Conservation (phyloP, 176 grass and related monocot species). For the Phoenix roebelenii region DNA sequence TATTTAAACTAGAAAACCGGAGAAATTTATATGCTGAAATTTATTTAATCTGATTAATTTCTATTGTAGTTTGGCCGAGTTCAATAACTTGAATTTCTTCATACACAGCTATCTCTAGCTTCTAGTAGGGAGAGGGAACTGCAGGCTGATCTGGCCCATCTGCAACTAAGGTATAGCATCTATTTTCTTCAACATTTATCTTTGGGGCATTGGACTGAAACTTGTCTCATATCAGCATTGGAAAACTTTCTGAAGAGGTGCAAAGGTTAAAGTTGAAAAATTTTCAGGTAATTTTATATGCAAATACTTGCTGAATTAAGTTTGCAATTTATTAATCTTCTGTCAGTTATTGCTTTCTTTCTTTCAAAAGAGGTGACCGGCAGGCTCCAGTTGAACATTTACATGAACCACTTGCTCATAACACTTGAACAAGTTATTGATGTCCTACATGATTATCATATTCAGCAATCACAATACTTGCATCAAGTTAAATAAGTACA, state of each 20-base stretch:
- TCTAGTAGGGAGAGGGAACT: constrained; percentile 55
- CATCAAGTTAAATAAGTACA: too few relatives aligned
- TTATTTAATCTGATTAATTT: not conserved
- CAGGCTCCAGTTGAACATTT: too few relatives aligned
- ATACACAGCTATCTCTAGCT: constrained; percentile 32
- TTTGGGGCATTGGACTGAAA: not conserved
- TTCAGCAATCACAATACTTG: too few relatives aligned
- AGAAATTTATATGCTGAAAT: too few relatives aligned
- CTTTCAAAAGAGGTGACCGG: not conserved
- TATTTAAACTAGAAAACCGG: too few relatives aligned
- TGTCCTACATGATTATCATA: too few relatives aligned
- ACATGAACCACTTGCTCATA: too few relatives aligned
- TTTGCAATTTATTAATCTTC: constrained; percentile 12
- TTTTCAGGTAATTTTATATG: constrained; percentile 36
- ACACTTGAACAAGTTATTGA: too few relatives aligned
- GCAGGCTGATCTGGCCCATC: constrained; percentile 40
- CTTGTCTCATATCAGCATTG: constrained; percentile 38
- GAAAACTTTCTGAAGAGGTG: constrained; percentile 60
- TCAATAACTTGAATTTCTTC: constrained; percentile 2
- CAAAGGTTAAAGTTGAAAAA: constrained; percentile 53
- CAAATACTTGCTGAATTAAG: not conserved
- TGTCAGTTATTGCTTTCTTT: not conserved
- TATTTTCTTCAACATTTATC: constrained; percentile 3
- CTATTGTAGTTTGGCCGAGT: not conserved
- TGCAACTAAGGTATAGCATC: constrained; percentile 59